Evolutionary conservation across 2,329 filamentous ascomycete species (phyloP), one percentile per base, ranked within the genome.

Genomic region (Penicillium sclerotigenum): DNA sequence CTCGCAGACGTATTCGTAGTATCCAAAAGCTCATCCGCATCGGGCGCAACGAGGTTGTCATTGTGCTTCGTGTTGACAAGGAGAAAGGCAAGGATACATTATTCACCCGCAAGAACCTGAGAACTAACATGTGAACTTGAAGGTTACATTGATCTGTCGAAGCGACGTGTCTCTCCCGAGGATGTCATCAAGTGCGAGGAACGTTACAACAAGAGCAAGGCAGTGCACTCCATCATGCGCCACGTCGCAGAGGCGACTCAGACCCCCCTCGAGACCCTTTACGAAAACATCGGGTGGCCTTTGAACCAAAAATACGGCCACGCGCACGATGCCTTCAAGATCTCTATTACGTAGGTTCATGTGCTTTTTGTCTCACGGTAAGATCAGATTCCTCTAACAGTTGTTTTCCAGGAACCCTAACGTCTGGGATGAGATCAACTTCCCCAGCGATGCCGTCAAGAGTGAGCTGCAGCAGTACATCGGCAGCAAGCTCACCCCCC

Each of bases 201-300:
- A 81, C 87, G 94, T 68, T 99, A 97, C 84, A 99, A 99, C 85
- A 99, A 99, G 87, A 90, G 91, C 81, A 99, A 99, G 83, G 95
- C 96, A 82, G 94, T 97, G 38, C 94, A 99, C 79, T 95, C 91
- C 52, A 97, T 99, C 77, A 93, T 99, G 90, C 88, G 93, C 75
- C 94, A 99, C 76, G 94, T 99, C 61, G 93, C 94, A 65, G 92
- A 99, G 81, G 97, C 97, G 84, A 96, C 91, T 41, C 87, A 89
- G 72, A 89, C 87, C 29, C 92, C 93, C n/a, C 95, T 99, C 71
- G 91, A 97, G 81, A 84, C 87, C 50, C 84, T 99, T 56, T 99
- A 99, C 79, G 88, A 96, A 82, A 87, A 82, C 66, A 97, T 99
- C 73, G 91, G 87, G 63, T 99, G 95, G 95, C 94, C 95, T 48